Evolutionary conservation across 345 rosid species (phyloP).

Genomic region (Mangifera indica): DNA sequence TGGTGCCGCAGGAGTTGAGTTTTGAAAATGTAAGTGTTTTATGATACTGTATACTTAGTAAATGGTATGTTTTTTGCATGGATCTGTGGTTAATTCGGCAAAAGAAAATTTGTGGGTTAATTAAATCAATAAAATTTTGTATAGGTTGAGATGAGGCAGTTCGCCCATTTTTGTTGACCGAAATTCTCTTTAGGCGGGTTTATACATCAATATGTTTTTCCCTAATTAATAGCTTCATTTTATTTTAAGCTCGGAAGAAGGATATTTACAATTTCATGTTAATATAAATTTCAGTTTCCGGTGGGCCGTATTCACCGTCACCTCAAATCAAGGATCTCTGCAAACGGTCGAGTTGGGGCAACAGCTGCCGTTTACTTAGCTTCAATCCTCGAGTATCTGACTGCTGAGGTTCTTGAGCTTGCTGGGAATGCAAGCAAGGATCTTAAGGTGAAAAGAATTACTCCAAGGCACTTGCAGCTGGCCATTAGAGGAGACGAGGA

Average conservation of each 20-base stretch:
- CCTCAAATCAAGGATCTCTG: constrained; percentile 50
- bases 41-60: too few species aligned
- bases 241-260: too few species aligned
- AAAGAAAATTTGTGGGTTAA: too few species aligned
- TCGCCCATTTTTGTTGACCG: too few species aligned
- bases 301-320: constrained; percentile 81
- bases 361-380: constrained; percentile 74
- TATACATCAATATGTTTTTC: too few species aligned
- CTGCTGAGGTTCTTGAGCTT: constrained; percentile 76
- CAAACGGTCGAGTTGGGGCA: constrained; percentile 77
- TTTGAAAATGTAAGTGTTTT: neutral
- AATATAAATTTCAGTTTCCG: constrained; percentile 45
- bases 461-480: constrained; percentile 53
- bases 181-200: too few species aligned
- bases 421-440: constrained; percentile 80
- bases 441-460: constrained; percentile 72
- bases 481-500: constrained; percentile 58
- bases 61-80: too few species aligned
- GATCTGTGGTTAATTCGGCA: too few species aligned
- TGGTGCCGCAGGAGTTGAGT: neutral
- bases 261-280: too few species aligned
- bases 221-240: too few species aligned
- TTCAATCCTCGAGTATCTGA: constrained; percentile 66
- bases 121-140: too few species aligned
- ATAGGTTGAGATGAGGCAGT: too few species aligned